Evolutionary conservation across 805 yeast genomes (phyloP).

Genomic region (Yarrowia sp.): DNA sequence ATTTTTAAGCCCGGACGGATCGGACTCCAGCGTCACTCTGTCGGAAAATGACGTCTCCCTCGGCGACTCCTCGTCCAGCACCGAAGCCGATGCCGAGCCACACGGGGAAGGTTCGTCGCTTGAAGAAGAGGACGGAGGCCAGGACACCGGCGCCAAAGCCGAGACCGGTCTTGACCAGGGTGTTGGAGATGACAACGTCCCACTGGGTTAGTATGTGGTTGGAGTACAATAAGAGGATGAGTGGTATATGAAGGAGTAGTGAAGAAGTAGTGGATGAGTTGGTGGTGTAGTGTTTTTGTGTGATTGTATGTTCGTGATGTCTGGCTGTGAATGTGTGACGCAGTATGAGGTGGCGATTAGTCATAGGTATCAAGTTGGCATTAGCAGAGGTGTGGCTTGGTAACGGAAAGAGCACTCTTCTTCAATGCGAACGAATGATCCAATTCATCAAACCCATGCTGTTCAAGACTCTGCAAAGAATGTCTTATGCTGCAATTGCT

Average conservation of each 20-base stretch:
- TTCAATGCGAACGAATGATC: too few species aligned
- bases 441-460: too few species aligned
- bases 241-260: not conserved
- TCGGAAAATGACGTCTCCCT: conserved; percentile 96
- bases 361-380: too few species aligned
- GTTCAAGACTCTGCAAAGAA: too few species aligned
- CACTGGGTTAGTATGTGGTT: conserved; percentile 45
- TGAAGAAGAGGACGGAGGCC: conserved; percentile 84
- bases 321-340: too few species aligned
- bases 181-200: conserved; percentile 95
- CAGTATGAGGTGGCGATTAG: too few species aligned
- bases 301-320: too few species aligned
- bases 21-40: conserved; percentile 38
- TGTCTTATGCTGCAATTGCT: too few species aligned
- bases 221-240: not conserved
- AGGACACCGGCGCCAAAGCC: conserved; percentile 97
- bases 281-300: too few species aligned
- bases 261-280: too few species aligned
- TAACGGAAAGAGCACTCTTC: too few species aligned
- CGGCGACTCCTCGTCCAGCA: conserved; percentile 95
- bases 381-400: too few species aligned
- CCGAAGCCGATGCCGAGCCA: conserved; percentile 98
- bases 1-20: conserved; percentile 35
- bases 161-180: conserved; percentile 89
- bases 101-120: conserved; percentile 94